Percentiles rank a stretch among this genome's conserved stretches.
Conservation (phyloP, 768 basidiomycete genomes). For the Sporobolomyces phaffii region DNA sequence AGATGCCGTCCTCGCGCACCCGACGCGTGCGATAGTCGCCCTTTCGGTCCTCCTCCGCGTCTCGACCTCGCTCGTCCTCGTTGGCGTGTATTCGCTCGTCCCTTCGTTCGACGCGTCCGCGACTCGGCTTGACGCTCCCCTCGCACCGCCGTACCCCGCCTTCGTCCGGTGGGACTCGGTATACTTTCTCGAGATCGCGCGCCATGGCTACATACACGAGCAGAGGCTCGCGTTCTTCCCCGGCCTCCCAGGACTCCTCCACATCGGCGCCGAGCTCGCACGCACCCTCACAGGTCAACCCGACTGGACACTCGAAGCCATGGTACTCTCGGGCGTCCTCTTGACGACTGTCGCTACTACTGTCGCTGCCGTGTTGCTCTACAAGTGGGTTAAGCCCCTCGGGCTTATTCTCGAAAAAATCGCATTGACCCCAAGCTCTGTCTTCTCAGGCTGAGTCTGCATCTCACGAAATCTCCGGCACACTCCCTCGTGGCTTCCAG, state of each 20-base stretch:
- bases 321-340: slow-evolving; percentile 23
- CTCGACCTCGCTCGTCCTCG: neutral
- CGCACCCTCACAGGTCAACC: neutral
- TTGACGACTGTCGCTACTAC: slow-evolving; percentile 40
- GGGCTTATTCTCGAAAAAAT: slow-evolving; percentile 48
- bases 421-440: slow-evolving; percentile 40
- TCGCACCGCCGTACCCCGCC: neutral
- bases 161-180: slow-evolving; percentile 79
- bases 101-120: slow-evolving; percentile 22
- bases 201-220: slow-evolving; percentile 59
- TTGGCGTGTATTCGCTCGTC: neutral
- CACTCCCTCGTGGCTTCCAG: slow-evolving; percentile 60
- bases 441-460: slow-evolving; percentile 52
- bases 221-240: slow-evolving; percentile 85
- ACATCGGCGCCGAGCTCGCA: slow-evolving; percentile 39
- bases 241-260: slow-evolving; percentile 58
- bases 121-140: neutral
- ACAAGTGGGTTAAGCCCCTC: slow-evolving; percentile 41
- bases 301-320: neutral
- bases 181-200: slow-evolving; percentile 68
- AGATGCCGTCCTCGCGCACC: too few relatives aligned
- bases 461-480: slow-evolving; percentile 48
- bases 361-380: slow-evolving; percentile 42
- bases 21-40: too few relatives aligned
- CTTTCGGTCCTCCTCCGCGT: neutral